Evolutionary conservation across 768 basidiomycete genomes (phyloP).

Genomic region (Psilocybe tampanensis): DNA sequence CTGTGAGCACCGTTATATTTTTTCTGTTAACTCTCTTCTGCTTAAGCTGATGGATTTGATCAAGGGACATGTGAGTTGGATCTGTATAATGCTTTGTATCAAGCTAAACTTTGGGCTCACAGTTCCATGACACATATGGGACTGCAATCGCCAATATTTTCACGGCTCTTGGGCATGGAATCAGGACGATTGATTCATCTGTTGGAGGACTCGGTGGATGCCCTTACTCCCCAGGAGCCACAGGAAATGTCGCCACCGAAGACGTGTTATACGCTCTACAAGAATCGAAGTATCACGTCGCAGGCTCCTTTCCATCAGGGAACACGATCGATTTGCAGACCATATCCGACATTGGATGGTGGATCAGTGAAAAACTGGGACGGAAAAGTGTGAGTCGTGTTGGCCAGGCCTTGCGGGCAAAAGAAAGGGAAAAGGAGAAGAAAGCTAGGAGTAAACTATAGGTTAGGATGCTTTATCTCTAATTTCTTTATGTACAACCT

Average conservation of each 20-base stretch:
- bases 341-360: slow-evolving; percentile 77
- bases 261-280: slow-evolving; percentile 85
- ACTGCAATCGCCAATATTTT: slow-evolving; percentile 80
- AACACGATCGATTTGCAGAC: slow-evolving; percentile 60
- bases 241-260: slow-evolving; percentile 94
- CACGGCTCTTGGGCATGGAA: slow-evolving; percentile 68
- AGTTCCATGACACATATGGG: slow-evolving; percentile 93
- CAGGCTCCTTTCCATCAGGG: slow-evolving; percentile 33
- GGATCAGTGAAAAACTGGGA: slow-evolving; percentile 74
- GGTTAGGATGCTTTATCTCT: not conserved
- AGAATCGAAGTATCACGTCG: slow-evolving; percentile 59
- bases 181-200: slow-evolving; percentile 81
- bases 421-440: slow-evolving; percentile 26
- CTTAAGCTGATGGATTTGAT: slow-evolving; percentile 3
- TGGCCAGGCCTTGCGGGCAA: slow-evolving; percentile 69
- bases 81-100: slow-evolving; percentile 4
- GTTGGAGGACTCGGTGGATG: slow-evolving; percentile 94
- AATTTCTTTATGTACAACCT: not conserved
- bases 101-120: not conserved
- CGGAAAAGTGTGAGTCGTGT: slow-evolving; percentile 76
- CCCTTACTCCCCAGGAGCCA: slow-evolving; percentile 95
- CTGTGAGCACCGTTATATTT: slow-evolving; percentile 43
- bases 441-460: slow-evolving; percentile 6
- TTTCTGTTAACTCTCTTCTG: not conserved
- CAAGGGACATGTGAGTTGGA: slow-evolving; percentile 58